Evolutionary conservation across 495 filamentous ascomycete genomes (phyloP), one percentile per base, ranked within the genome.

Genomic region (Barbatosphaeria neglecta): DNA sequence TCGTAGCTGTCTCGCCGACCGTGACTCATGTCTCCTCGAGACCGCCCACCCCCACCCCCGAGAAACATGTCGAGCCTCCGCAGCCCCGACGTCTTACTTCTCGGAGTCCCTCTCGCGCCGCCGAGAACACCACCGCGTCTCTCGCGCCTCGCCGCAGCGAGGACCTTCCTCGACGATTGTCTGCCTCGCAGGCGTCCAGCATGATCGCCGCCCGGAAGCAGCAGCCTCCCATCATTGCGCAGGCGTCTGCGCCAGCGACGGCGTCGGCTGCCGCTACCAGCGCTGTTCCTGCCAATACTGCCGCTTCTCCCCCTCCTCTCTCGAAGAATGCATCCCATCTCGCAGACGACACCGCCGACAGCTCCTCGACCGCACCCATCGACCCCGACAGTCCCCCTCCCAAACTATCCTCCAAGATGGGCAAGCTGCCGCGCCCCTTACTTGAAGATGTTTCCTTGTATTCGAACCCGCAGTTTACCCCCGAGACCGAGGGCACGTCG

Each of bases 401-500:
- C 28, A 49, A 42, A 33, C 44, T 20, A 37, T 41, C 39, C 39
- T 24, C 39, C 39, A 41, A 41, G 22, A n/a, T 24, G n/a, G 20
- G 20, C 9, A 53, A 54, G 27, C 58, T 69, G 31, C 60, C 67
- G 16, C 69, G 63, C 22, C 63, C 66, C 3, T 62, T 75, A 50
- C 49, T 76, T 43, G 63, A 64, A 16, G 71, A 77, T 52, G 57
- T 70, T 22, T 77, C 74, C 28, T 55, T 70, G 40, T 76, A 76
- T 51, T 68, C 69, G 23, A 73, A 73, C 48, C 63, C 67, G 15
- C 60, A 66, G 43, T 55, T 74, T 41, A 62, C 64, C 44, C 64
- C 67, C 38, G 65, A 73, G 39, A 61, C 56, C 25, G 68, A 73
- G 23, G 68, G 76, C 31, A 84, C 82, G 28, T 78, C 80, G 19